These are phyloP conservation scores for Imleria badia DNA, from an alignment of 768 basidiomycete species.

Conservation along the genomic window DNA sequence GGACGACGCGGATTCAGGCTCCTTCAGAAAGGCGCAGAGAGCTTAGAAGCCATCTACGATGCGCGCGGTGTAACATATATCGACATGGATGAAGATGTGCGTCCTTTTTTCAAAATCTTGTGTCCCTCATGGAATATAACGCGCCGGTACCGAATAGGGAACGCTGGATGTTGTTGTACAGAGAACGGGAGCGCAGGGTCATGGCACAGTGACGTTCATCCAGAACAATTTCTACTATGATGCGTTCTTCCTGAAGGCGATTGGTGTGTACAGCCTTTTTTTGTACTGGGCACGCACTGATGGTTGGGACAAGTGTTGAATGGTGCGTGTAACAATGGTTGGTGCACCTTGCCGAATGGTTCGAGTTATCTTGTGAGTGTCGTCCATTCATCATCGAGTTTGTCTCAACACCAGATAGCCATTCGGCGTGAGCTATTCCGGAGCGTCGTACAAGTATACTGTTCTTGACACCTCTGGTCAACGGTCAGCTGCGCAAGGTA, in stretches of 20 bases:
- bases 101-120: constrained; percentile 30
- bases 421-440: constrained; percentile 91
- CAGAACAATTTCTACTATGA: constrained; percentile 99
- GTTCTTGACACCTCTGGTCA: constrained; percentile 88
- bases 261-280: constrained; percentile 52
- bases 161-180: constrained; percentile 91
- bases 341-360: constrained; percentile 64
- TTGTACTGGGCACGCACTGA: background rate
- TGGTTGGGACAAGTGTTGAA: constrained; percentile 65
- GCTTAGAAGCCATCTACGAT: constrained; percentile 68
- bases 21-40: constrained; percentile 56
- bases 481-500: constrained; percentile 88
- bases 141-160: constrained; percentile 52
- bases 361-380: constrained; percentile 73
- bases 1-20: constrained; percentile 65
- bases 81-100: constrained; percentile 94
- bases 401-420: constrained; percentile 50
- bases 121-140: background rate
- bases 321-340: constrained; percentile 85
- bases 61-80: constrained; percentile 77
- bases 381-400: background rate
- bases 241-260: constrained; percentile 97
- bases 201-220: constrained; percentile 71
- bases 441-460: constrained; percentile 96
- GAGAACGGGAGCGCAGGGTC: constrained; percentile 65